Conservation (phyloP, 352 stramenopile species). For the Thraustochytrium striatum region DNA sequence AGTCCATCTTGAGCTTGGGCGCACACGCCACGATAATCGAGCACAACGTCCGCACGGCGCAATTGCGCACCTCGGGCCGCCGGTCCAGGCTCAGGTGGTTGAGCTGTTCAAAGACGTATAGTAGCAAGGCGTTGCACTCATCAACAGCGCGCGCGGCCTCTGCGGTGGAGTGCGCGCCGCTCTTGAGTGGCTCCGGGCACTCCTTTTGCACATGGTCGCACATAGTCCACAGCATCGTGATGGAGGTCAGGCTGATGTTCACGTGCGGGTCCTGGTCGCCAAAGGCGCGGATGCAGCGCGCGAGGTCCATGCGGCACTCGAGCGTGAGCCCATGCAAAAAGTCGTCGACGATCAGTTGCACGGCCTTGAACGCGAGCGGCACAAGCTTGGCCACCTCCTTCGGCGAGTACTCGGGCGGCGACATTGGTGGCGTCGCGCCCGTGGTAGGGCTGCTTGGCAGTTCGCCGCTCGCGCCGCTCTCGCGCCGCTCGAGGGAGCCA, state of each 20-base stretch:
- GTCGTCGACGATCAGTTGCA: conserved; percentile 94
- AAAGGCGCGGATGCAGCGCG: conserved; percentile 85
- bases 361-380: conserved; percentile 80
- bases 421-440: no score
- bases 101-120: conserved; percentile 67
- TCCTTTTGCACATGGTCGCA: conserved; percentile 24
- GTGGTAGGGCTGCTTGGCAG: no score
- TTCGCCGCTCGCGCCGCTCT: no score
- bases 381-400: conserved; percentile 42
- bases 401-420: not conserved
- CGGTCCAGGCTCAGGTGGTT: conserved; percentile 80
- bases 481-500: not conserved
- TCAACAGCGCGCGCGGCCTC: conserved; percentile 48
- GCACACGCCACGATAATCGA: conserved; percentile 91
- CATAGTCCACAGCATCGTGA: conserved; percentile 92
- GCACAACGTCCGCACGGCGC: conserved; percentile 93
- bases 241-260: conserved; percentile 94
- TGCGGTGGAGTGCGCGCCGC: not conserved
- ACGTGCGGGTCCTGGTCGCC: conserved; percentile 86
- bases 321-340: conserved; percentile 79
- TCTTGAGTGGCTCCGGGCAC: not conserved
- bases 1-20: conserved; percentile 73
- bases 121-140: conserved; percentile 60
- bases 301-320: conserved; percentile 64
- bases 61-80: conserved; percentile 90